These are phyloP conservation scores for Phytopythium mirpurense DNA, from an alignment of 352 stramenopile genomes.

Conservation along the genomic window DNA sequence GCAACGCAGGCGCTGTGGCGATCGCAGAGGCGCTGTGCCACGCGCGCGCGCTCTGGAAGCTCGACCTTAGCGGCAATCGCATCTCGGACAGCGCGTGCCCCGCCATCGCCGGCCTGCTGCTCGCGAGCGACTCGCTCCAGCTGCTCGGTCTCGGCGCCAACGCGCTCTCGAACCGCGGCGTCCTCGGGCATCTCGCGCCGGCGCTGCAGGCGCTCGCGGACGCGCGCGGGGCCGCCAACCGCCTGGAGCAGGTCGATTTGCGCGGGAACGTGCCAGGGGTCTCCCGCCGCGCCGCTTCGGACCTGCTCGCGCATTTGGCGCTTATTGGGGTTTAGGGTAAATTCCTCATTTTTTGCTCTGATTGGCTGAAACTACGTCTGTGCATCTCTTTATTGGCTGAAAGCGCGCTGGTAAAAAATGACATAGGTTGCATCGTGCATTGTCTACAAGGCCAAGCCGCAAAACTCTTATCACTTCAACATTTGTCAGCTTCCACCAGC, in stretches of 20 bases:
- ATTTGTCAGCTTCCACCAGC: too few species aligned
- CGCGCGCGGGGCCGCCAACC: conserved; percentile 9
- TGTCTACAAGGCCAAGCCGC: too few species aligned
- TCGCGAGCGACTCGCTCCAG: conserved; percentile 27
- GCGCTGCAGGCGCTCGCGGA: conserved; percentile 29
- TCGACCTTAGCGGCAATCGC: conserved; percentile 68
- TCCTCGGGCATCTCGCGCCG: conserved; percentile 40
- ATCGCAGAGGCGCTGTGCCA: conserved; percentile 42
- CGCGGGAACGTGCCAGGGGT: conserved; percentile 33
- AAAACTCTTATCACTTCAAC: too few species aligned
- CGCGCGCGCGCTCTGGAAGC: conserved; percentile 58
- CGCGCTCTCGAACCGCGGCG: conserved; percentile 48
- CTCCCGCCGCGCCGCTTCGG: conserved; percentile 20
- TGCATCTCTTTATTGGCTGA: conserved; percentile 20
- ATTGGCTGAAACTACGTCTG: conserved; percentile 17
- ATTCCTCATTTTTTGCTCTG: background rate
- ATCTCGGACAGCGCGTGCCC: conserved; percentile 46
- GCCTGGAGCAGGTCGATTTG: conserved; percentile 51
- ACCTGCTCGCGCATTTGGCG: conserved; percentile 10
- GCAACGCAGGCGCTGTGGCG: conserved; percentile 38
- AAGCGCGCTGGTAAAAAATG: too few species aligned
- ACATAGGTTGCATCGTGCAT: too few species aligned
- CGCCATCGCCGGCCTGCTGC: conserved; percentile 27
- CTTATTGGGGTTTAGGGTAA: too few species aligned
- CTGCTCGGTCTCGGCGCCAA: conserved; percentile 50